Evolutionary conservation across 2,329 filamentous ascomycete genomes (phyloP), one percentile per base, ranked within the genome.

Genomic region (Beauveria australis): DNA sequence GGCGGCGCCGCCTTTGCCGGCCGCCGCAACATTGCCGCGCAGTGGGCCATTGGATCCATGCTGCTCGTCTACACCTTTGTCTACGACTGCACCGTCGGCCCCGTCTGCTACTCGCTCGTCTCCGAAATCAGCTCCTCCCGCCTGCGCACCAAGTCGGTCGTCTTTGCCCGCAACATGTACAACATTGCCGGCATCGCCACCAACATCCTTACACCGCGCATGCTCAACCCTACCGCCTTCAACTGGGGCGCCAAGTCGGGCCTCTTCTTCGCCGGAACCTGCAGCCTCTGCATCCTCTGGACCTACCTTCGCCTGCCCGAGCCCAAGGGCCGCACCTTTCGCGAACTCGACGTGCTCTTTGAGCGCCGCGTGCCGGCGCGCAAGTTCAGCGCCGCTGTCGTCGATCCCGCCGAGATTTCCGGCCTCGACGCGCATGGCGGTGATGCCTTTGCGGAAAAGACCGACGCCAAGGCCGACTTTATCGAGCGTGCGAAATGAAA

Each of bases 71-170:
- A 78, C 69, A 77, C 75, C 22, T 74, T 79, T 33, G 72, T 76
- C 53, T 76, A 75, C 59, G 69, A 76, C 62, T 67, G 67, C 44
- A 75, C 74, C 5, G 71, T 76, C 28, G 74, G 74, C 0, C 74
- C 64, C 43, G 90, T 96, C 28, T 92, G 89, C 75, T 96, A 94
- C 75, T 93, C 90, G 0, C 81, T 96, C 40, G 91, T 96, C 5
- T 83, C 78, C 1, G 78, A 80, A 66, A 63, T 79, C 3, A 72
- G 74, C 0, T 78, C 76, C 0, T 78, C 76, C 4, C 77, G 78
- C 44, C 72, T 80, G 22, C 73, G 77, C 51, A 77, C 75, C 53
- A 77, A 79, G 67, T 76, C 77, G 0, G 74, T 79, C 19, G 77
- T 78, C 14, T 67, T 80, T 19, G 77, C 75, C 1, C 71, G 78